Evolutionary conservation across 1,284 basidiomycete species (phyloP).

Genomic region (Mycosarcoma mackinlayi): DNA sequence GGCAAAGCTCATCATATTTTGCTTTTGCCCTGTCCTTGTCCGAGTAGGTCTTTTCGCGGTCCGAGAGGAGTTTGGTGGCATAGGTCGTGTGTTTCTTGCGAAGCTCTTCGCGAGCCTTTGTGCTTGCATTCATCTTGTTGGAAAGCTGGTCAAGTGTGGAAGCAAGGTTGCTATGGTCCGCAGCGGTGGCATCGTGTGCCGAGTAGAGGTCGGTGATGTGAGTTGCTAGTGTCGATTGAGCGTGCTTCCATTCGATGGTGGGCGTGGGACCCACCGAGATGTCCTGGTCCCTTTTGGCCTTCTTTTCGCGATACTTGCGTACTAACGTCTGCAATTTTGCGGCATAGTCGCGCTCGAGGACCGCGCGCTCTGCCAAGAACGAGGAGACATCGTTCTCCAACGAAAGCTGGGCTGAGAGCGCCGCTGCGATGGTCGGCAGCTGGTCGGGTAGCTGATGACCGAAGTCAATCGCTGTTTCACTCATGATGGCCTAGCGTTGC

Average conservation of each 20-base stretch:
- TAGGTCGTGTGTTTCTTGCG: constrained; percentile 48
- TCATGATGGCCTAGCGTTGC: no score
- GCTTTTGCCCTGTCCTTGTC: constrained; percentile 52
- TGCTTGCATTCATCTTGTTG: constrained; percentile 26
- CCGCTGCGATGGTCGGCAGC: constrained; percentile 34
- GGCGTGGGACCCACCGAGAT: constrained; percentile 46
- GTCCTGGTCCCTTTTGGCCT: constrained; percentile 41
- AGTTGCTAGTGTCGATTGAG: constrained; percentile 28
- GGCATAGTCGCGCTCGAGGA: constrained; percentile 54
- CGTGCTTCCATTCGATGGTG: constrained; percentile 45
- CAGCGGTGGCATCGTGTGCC: constrained; percentile 23
- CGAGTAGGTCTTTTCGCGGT: constrained; percentile 50
- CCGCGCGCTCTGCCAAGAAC: constrained; percentile 52
- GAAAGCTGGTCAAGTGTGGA: constrained; percentile 29
- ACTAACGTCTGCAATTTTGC: constrained; percentile 40
- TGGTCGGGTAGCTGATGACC: constrained; percentile 44
- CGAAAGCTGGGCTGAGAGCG: constrained; percentile 42
- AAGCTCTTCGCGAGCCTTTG: constrained; percentile 37
- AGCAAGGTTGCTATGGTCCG: constrained; percentile 31
- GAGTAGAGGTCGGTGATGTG: constrained; percentile 32
- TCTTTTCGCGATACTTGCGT: constrained; percentile 49
- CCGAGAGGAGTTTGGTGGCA: constrained; percentile 41
- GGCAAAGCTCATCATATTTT: constrained; percentile 58
- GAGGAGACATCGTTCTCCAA: constrained; percentile 40
- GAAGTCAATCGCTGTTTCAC: constrained; percentile 19